Evolutionary conservation across 2,329 filamentous ascomycete genomes (phyloP).

Genomic region (Alternaria conjuncta): DNA sequence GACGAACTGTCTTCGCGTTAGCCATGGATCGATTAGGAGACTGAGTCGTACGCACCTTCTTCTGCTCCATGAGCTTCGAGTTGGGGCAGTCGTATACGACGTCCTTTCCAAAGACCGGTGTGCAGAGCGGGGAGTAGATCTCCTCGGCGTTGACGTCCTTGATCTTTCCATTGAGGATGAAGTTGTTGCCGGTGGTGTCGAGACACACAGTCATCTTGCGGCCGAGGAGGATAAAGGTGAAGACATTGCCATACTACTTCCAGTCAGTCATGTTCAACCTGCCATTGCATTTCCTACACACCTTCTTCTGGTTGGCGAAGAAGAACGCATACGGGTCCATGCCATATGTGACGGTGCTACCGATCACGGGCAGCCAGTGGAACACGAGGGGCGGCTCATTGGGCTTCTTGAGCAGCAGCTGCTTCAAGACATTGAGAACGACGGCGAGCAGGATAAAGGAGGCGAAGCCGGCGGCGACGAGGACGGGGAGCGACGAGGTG

Average conservation of each 20-base stretch:
- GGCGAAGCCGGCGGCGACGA: constrained; percentile 53
- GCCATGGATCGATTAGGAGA: neutral
- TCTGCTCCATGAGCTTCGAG: constrained; percentile 93
- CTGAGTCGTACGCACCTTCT: constrained; percentile 68
- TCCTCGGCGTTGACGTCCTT: constrained; percentile 91
- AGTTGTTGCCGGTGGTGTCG: constrained; percentile 83
- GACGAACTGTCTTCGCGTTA: constrained; percentile 66
- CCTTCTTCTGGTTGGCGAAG: constrained; percentile 73
- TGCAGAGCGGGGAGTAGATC: constrained; percentile 79
- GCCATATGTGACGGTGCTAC: constrained; percentile 91
- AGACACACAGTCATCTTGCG: constrained; percentile 88
- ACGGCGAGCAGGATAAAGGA: constrained; percentile 64
- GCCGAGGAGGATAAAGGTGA: constrained; percentile 86
- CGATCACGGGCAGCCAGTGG: constrained; percentile 74
- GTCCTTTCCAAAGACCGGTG: constrained; percentile 77
- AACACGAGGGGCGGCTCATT: constrained; percentile 70
- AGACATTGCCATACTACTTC: constrained; percentile 80
- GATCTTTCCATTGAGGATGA: constrained; percentile 88
- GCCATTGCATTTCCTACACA: constrained; percentile 45
- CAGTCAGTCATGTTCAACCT: constrained; percentile 26
- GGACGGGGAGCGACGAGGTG: constrained; percentile 50
- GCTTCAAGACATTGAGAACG: constrained; percentile 77
- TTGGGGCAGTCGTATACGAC: constrained; percentile 93
- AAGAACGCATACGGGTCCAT: constrained; percentile 95
- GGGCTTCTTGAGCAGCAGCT: constrained; percentile 80